phyloP scores from a whole-genome alignment of 108 stramenopile genomes.

The Fragilariopsis cylindrus region DNA sequence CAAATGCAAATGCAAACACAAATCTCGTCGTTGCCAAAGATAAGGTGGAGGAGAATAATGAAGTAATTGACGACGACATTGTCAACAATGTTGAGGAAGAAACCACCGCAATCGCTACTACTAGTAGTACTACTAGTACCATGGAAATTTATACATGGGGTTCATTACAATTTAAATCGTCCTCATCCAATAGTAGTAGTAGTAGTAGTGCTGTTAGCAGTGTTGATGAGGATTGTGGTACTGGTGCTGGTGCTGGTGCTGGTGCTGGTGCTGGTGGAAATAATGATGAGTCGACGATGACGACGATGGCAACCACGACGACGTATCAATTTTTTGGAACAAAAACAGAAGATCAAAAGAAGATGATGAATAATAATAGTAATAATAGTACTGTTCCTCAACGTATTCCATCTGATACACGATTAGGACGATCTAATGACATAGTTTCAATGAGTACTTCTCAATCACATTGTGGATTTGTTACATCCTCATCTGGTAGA shows the following conservation, averaged over 20 bases:
- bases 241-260: too few species aligned
- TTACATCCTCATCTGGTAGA: conserved; percentile 45
- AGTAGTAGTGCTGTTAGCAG: neutral
- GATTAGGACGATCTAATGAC: conserved; percentile 47
- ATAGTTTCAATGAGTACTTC: conserved; percentile 46
- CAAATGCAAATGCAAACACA: too few species aligned
- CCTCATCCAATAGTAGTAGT: neutral
- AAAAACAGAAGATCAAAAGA: neutral
- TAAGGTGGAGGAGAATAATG: too few species aligned
- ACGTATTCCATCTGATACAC: conserved; percentile 22
- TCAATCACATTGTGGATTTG: conserved; percentile 54
- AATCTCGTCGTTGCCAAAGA: too few species aligned
- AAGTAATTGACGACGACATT: neutral
- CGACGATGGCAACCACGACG: conserved; percentile 22
- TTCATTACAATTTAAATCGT: neutral
- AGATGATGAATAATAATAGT: neutral
- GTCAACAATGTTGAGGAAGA: neutral
- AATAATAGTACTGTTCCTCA: neutral
- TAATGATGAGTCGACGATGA: conserved; percentile 45
- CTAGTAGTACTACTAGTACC: neutral
- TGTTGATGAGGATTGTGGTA: neutral
- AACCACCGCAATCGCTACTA: neutral
- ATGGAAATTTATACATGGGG: conserved; percentile 12
- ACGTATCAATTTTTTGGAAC: conserved; percentile 11
- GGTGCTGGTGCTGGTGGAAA: too few species aligned